These are phyloP conservation scores for Spathaspora hagerdaliae DNA, from an alignment of 805 yeast genomes.

Conservation along the genomic window DNA sequence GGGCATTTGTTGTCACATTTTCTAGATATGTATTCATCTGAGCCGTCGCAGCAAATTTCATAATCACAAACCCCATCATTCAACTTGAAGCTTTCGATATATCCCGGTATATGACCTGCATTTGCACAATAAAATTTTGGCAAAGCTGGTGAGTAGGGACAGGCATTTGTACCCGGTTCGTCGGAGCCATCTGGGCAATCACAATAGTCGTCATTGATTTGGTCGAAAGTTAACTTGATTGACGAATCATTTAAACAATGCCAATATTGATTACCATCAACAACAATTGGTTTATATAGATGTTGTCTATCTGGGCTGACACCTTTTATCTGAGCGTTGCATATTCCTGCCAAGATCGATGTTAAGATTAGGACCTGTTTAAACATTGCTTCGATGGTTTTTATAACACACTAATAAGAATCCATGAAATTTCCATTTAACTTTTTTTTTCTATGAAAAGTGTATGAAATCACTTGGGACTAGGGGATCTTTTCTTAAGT, in stretches of 20 bases:
- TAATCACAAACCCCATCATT: constrained; percentile 93
- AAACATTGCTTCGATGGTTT: neutral
- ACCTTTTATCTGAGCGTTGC: constrained; percentile 20
- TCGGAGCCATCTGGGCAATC: constrained; percentile 98
- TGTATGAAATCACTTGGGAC: no score
- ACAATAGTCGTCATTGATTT: constrained; percentile 84
- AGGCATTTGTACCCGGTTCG: constrained; percentile 94
- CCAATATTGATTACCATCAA: constrained; percentile 43
- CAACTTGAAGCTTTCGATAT: constrained; percentile 63
- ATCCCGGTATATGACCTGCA: constrained; percentile 60
- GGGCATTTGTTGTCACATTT: constrained; percentile 55
- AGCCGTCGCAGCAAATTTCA: constrained; percentile 88
- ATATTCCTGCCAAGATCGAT: neutral
- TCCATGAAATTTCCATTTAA: neutral
- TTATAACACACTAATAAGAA: no score
- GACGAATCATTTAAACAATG: constrained; percentile 65
- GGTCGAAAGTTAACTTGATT: constrained; percentile 53
- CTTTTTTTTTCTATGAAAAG: neutral
- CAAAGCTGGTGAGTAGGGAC: constrained; percentile 32
- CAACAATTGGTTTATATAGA: constrained; percentile 48
- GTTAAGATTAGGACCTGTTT: neutral
- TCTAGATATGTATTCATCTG: constrained; percentile 62
- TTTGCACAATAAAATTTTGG: constrained; percentile 69
- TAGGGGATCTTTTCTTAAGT: no score
- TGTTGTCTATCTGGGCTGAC: constrained; percentile 35